Evolutionary conservation across 192 early-diverging fungal genomes (phyloP), one percentile per base, ranked within the genome.

Genomic region (Funneliformis mosseae): DNA sequence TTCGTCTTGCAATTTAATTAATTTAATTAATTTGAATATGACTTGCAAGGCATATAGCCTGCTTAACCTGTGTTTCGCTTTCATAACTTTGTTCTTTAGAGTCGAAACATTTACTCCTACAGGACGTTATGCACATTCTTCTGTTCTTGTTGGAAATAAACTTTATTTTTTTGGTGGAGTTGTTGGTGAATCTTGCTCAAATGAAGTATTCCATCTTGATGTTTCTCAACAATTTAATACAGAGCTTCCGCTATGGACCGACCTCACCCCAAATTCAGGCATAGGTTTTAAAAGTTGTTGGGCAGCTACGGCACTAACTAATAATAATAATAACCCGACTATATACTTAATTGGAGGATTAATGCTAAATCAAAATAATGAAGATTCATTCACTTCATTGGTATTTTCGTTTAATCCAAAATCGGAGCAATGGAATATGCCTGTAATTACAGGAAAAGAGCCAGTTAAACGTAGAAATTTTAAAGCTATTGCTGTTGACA

Each of bases 281-380:
- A 55, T 55, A 18, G 16, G 16, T 21, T 55, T 55, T n/a, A 16
- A 18, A n/a, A 6, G 50, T 33, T 55, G 14, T 18, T 21, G 21
- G 16, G 50, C 50, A 21, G 16, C 21, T 5, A 7, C 50, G 0
- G 16, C 21, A 21, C 0, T 55, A 21, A 21, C 4, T 55, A 55
- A 21, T n/a, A 55, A 55, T 21, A 3, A 33, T 33, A 43, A 70
- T 70, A 41, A 42, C 8, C 21, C 68, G n/a, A 70, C 5, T 70
- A n/a, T 70, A n/a, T 70, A n/a, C 21, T 9, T 70, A 10, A 39
- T 70, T 41, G 41, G 68, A n/a, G 68, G 68, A 70, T 9, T 70
- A 8, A n/a, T 39, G 28, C 3, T 1, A 42, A 21, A 70, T 70
- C 41, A 6, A n/a, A 21, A 7, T 41, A 39, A 3, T 18, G 3